Evolutionary conservation across 2,329 filamentous ascomycete species (phyloP).

Genomic region (Diaporthe vaccinii): DNA sequence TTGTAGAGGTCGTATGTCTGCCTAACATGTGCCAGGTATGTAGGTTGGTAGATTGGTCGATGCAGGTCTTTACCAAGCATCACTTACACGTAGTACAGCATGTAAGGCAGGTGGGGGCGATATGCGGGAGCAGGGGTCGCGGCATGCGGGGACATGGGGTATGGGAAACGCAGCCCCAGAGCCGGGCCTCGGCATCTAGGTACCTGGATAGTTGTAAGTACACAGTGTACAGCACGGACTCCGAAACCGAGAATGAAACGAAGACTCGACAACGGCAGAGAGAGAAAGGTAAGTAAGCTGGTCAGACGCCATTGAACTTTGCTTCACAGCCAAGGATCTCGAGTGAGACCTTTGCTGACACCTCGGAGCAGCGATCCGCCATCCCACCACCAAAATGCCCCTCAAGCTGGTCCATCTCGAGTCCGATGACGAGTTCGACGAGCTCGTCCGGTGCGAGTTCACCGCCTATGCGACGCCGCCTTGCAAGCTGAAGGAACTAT

Average conservation of each 20-base stretch:
- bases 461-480: constrained; percentile 4
- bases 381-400: constrained; percentile 23
- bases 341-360: no score
- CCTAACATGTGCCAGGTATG: no score
- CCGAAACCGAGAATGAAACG: neutral
- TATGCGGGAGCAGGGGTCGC: neutral
- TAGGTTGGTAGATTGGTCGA: neutral
- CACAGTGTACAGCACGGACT: neutral
- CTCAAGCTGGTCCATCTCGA: constrained; percentile 21
- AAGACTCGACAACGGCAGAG: neutral
- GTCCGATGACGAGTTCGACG: constrained; percentile 28
- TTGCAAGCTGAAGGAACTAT: constrained; percentile 26
- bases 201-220: neutral
- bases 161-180: neutral
- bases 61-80: neutral
- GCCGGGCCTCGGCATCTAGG: no score
- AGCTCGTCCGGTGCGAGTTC: constrained; percentile 12
- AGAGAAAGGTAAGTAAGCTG: neutral
- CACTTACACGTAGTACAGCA: neutral
- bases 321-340: neutral
- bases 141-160: neutral
- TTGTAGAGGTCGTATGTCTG: neutral
- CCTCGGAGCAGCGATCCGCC: neutral
- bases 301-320: neutral
- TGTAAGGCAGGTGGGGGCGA: neutral